phyloP scores from a whole-genome alignment of 148 eudicot species.

The Nepenthes gracilis region DNA sequence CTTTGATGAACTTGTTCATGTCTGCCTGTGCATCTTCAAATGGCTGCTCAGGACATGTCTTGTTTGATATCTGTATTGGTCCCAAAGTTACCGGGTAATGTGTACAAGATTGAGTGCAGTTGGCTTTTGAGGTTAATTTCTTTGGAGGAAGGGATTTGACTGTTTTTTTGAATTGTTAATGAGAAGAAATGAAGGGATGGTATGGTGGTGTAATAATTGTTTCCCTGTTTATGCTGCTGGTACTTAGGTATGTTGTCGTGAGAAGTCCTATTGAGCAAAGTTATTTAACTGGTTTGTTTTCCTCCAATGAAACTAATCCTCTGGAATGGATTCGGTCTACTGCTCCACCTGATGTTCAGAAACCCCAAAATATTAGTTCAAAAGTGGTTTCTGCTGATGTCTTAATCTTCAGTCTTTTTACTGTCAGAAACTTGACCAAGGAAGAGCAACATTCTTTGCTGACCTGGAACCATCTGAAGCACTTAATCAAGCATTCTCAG shows the following conservation, averaged over 20 bases:
- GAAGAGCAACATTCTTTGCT: conserved; percentile 56
- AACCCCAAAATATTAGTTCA: conserved; percentile 26
- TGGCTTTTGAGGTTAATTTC: background rate
- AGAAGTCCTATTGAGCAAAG: conserved; percentile 39
- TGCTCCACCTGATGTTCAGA: conserved; percentile 43
- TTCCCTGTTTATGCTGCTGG: conserved; percentile 56
- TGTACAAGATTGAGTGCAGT: conserved; percentile 3
- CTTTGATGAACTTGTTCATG: background rate
- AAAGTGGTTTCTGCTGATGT: conserved; percentile 44
- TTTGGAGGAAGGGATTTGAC: background rate
- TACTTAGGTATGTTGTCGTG: conserved; percentile 41
- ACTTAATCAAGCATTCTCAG: conserved; percentile 48
- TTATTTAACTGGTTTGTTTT: conserved; percentile 25
- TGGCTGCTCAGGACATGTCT: background rate
- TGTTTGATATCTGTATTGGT: conserved; percentile 6
- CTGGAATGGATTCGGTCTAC: conserved; percentile 64
- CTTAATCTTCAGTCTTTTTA: conserved; percentile 40
- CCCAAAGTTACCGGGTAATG: background rate
- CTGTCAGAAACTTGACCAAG: conserved; percentile 49
- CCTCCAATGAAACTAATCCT: conserved; percentile 45
- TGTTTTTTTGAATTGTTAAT: conserved; percentile 7
- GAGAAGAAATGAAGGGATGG: conserved; percentile 78
- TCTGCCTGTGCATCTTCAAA: conserved; percentile 1
- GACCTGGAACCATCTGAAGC: conserved; percentile 69
- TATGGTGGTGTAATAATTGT: conserved; percentile 40